These are phyloP conservation scores for Calonectria multiphialidica DNA, from an alignment of 2,329 filamentous ascomycete genomes.

Conservation along the genomic window DNA sequence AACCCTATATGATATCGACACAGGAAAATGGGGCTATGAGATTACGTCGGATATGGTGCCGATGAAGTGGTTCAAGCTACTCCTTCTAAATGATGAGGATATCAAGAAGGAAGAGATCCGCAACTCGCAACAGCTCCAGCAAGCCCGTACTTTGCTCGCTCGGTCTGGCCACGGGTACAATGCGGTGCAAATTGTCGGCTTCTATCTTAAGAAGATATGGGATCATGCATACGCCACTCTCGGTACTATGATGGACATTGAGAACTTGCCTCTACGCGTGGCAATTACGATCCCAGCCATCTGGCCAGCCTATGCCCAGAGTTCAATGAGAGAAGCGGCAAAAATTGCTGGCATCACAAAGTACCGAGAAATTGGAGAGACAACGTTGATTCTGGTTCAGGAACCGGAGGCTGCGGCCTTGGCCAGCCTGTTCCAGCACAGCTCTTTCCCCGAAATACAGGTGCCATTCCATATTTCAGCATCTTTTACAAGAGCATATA, in stretches of 20 bases:
- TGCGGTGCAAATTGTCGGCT: not conserved
- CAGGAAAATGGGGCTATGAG: slow-evolving; percentile 27
- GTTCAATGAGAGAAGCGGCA: slow-evolving; percentile 18
- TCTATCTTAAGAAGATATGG: slow-evolving; percentile 20
- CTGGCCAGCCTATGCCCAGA: slow-evolving; percentile 15
- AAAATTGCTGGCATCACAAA: slow-evolving; percentile 9
- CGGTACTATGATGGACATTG: slow-evolving; percentile 4
- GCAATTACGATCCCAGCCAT: slow-evolving; percentile 23
- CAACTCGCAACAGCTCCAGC: not conserved
- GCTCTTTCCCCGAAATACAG: slow-evolving; percentile 11
- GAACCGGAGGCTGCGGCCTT: slow-evolving; percentile 21
- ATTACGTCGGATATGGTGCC: slow-evolving; percentile 21
- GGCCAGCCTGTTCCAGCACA: slow-evolving; percentile 2
- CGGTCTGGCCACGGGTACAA: not conserved
- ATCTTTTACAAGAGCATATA: not conserved
- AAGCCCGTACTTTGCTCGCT: not conserved
- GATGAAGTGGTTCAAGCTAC: slow-evolving; percentile 29
- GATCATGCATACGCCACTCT: slow-evolving; percentile 13
- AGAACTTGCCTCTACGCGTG: slow-evolving; percentile 11
- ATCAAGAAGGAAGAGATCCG: slow-evolving; percentile 13
- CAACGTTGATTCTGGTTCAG: slow-evolving; percentile 15
- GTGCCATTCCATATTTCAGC: not conserved
- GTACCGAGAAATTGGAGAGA: slow-evolving; percentile 3
- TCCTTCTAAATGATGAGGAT: slow-evolving; percentile 13
- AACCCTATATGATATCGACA: slow-evolving; percentile 19